These are phyloP conservation scores for Effrenium voratum DNA, from an alignment of 73 alveolate species.

Conservation along the genomic window DNA sequence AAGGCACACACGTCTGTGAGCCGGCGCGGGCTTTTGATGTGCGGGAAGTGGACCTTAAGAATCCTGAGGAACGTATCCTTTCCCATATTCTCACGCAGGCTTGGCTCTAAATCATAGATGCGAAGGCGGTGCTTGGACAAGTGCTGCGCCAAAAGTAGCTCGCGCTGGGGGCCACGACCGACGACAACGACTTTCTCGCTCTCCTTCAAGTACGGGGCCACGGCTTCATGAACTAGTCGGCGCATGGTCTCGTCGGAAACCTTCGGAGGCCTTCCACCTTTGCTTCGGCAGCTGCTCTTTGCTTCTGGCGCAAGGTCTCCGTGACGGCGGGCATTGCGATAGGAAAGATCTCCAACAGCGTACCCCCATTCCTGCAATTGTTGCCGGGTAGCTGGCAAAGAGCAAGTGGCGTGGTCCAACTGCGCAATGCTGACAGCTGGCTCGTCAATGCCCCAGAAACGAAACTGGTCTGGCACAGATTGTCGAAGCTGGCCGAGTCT, in stretches of 20 bases:
- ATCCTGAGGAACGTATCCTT: neutral
- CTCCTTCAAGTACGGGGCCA: neutral
- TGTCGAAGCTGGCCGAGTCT: neutral
- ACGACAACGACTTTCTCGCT: neutral
- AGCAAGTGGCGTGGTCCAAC: neutral
- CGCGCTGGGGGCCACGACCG: neutral
- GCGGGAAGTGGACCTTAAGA: neutral
- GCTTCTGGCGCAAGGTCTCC: neutral
- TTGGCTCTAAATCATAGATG: neutral
- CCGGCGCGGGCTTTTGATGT: constrained; percentile 20
- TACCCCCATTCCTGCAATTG: neutral
- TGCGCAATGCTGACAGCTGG: neutral
- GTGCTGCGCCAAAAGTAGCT: neutral
- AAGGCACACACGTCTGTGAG: neutral
- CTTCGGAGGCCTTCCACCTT: neutral
- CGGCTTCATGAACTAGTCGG: neutral
- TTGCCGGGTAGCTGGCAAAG: neutral
- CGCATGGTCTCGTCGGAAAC: neutral
- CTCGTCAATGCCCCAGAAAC: neutral
- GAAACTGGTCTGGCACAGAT: neutral
- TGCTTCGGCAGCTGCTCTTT: neutral
- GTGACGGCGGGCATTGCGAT: neutral
- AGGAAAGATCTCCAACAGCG: neutral
- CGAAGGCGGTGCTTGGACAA: neutral
- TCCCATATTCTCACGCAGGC: neutral